These are phyloP conservation scores for Aspergillus campestris DNA, from an alignment of 495 filamentous ascomycete species.

Conservation along the genomic window DNA sequence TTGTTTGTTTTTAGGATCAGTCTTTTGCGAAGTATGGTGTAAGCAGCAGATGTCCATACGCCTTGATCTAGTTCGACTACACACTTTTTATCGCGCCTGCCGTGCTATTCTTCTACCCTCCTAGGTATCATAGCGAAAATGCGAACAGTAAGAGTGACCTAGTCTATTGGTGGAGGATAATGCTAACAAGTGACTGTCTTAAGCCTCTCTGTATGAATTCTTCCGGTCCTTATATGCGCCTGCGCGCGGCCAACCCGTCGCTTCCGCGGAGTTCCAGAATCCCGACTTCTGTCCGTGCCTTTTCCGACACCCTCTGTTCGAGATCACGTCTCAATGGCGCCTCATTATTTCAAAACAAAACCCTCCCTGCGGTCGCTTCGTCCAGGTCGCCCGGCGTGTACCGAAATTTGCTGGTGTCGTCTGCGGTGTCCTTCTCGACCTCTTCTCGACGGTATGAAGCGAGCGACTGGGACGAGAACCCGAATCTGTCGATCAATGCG, in stretches of 20 bases:
- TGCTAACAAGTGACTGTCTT: slow-evolving; percentile 15
- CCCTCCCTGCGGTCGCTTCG: slow-evolving; percentile 7
- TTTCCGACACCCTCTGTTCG: slow-evolving; percentile 19
- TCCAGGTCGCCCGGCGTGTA: neutral
- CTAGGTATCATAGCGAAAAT: slow-evolving; percentile 16
- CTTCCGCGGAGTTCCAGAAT: slow-evolving; percentile 9
- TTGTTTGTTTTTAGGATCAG: no score
- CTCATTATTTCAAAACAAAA: slow-evolving; percentile 6
- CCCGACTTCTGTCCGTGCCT: slow-evolving; percentile 17
- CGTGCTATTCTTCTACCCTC: slow-evolving; percentile 21
- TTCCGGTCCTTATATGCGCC: slow-evolving; percentile 17
- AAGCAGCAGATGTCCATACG: slow-evolving; percentile 10
- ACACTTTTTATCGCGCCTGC: slow-evolving; percentile 15
- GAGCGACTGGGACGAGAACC: slow-evolving; percentile 71
- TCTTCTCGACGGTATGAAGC: slow-evolving; percentile 24
- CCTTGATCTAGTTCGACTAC: slow-evolving; percentile 8
- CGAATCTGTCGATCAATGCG: slow-evolving; percentile 60
- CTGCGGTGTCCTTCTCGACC: slow-evolving; percentile 30
- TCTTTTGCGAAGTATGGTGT: slow-evolving; percentile 16
- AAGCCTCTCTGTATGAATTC: slow-evolving; percentile 18
- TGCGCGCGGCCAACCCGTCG: slow-evolving; percentile 12
- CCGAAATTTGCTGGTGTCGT: slow-evolving; percentile 11
- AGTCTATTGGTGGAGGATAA: neutral
- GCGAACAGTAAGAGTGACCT: slow-evolving; percentile 28
- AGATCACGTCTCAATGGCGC: slow-evolving; percentile 13